phyloP scores from a whole-genome alignment of 495 filamentous ascomycete genomes.

The Aspergillus funiculosus region DNA sequence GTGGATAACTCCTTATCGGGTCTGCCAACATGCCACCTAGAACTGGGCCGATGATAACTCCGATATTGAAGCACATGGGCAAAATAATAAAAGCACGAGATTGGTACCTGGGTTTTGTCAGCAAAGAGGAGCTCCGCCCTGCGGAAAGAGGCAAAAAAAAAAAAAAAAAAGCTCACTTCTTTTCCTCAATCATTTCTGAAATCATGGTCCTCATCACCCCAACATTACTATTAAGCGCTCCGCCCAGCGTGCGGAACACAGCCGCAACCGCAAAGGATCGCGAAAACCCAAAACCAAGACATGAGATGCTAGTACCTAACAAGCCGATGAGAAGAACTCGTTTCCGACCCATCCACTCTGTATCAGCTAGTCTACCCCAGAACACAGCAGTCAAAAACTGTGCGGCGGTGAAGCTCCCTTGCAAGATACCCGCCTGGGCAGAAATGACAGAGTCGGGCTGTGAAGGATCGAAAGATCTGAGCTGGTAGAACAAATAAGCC shows the following conservation, averaged over 20 bases:
- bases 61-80: conserved; percentile 73
- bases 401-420: conserved; percentile 68
- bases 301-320: conserved; percentile 63
- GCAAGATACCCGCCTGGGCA: conserved; percentile 67
- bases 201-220: conserved; percentile 81
- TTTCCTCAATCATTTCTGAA: conserved; percentile 68
- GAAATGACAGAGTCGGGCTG: conserved; percentile 64
- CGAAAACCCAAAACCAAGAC: conserved; percentile 75
- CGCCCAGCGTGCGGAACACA: conserved; percentile 66
- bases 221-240: conserved; percentile 73
- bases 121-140: not conserved
- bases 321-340: conserved; percentile 71
- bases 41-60: conserved; percentile 61
- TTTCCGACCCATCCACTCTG: conserved; percentile 64
- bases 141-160: not conserved
- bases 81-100: conserved; percentile 72
- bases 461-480: conserved; percentile 60
- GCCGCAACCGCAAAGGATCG: conserved; percentile 60
- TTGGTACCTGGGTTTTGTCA: conserved; percentile 46
- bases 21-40: conserved; percentile 69
- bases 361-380: conserved; percentile 73
- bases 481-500: conserved; percentile 69
- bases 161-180: conserved; percentile 36
- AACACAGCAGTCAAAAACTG: conserved; percentile 74
- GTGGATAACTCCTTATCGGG: conserved; percentile 57